A percentile compares a stretch with the other conserved stretches of the same genome.
Conservation (phyloP, 768 basidiomycete genomes). For the Rubroboletus satanas region DNA sequence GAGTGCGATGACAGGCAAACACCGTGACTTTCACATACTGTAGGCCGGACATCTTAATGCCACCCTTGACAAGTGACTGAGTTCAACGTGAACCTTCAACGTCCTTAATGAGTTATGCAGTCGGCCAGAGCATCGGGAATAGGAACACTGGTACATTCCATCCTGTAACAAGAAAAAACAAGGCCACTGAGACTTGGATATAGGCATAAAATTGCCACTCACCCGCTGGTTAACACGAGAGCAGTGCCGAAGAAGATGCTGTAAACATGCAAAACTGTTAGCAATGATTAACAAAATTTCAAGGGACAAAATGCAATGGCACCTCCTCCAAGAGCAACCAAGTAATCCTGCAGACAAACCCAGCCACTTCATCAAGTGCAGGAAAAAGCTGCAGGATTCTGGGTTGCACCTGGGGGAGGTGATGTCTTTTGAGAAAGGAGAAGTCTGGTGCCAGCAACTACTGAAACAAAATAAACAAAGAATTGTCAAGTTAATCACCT, state of each 20-base stretch:
- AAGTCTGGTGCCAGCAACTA: constrained; percentile 6
- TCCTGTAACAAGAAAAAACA: constrained; percentile 12
- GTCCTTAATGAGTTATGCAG: constrained; percentile 15
- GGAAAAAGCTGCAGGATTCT: constrained; percentile 14
- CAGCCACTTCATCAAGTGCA: constrained; percentile 8
- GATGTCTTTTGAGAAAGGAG: background rate
- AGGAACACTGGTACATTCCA: constrained; percentile 24
- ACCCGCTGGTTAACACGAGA: constrained; percentile 16
- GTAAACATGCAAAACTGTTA: constrained; percentile 2
- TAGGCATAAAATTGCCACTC: background rate
- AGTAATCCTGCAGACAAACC: constrained; percentile 21
- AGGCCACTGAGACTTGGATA: background rate
- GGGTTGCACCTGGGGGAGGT: constrained; percentile 1
- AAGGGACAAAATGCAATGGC: background rate
- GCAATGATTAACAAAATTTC: background rate
- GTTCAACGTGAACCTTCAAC: constrained; percentile 27
- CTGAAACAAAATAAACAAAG: constrained; percentile 2
- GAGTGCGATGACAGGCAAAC: background rate
- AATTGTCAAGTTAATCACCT: constrained; percentile 22
- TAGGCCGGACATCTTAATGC: constrained; percentile 23
- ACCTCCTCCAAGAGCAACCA: constrained; percentile 14
- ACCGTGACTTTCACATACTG: constrained; percentile 13
- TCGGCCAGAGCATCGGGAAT: constrained; percentile 29
- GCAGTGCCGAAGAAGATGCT: constrained; percentile 30
- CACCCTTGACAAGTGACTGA: constrained; percentile 31